phyloP scores from a whole-genome alignment of 306 rosid genomes.

The Quercus berberidifolia region DNA sequence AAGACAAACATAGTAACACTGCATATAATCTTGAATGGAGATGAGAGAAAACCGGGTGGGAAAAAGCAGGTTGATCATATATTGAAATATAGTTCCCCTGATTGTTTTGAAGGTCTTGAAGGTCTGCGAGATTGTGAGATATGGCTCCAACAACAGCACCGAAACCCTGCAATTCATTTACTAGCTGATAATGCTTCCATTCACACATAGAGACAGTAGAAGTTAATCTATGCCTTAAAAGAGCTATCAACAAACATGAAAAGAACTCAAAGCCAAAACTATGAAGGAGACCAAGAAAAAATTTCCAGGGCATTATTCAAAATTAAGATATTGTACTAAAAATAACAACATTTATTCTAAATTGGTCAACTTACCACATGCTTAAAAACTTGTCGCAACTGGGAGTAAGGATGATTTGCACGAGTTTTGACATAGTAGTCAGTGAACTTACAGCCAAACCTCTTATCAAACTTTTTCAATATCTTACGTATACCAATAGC shows the following conservation, averaged over 20 bases:
- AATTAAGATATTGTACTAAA: background rate
- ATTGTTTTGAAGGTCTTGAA: conserved; percentile 93
- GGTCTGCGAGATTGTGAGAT: conserved; percentile 60
- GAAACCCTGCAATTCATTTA: conserved; percentile 54
- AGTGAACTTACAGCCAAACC: conserved; percentile 88
- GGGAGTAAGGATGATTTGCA: conserved; percentile 98
- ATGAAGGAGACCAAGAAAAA: background rate
- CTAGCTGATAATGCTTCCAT: conserved; percentile 10
- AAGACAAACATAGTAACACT: background rate
- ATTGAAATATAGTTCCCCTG: conserved; percentile 92
- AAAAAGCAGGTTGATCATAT: conserved; percentile 80
- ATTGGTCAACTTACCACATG: conserved; percentile 79
- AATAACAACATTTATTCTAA: conserved; percentile 10
- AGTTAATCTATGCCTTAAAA: background rate
- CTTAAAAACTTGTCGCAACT: conserved; percentile 96
- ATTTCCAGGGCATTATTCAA: background rate
- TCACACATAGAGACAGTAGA: conserved; percentile 6
- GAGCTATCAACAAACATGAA: background rate
- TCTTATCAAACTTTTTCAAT: conserved; percentile 95
- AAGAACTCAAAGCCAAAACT: background rate
- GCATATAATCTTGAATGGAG: conserved; percentile 11
- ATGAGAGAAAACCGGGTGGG: conserved; percentile 64
- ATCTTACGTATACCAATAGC: conserved; percentile 98
- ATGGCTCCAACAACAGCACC: conserved; percentile 98
- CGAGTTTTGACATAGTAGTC: conserved; percentile 96